Evolutionary conservation across 106 monocot species (phyloP), one percentile per base, ranked within the genome.

Genomic region (Acorus calamus): DNA sequence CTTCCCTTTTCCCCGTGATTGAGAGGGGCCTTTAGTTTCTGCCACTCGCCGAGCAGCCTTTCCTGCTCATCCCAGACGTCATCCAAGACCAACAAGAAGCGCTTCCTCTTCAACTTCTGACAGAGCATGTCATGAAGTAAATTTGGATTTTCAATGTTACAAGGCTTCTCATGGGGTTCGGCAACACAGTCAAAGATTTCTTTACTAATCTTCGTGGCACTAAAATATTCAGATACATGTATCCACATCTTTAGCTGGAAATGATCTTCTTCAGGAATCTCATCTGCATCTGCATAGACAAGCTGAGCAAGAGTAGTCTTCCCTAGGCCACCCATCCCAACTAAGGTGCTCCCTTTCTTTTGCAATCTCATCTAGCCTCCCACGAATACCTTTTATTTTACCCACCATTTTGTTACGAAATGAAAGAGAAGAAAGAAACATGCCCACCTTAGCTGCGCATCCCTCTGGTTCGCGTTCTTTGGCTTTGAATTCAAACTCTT

Each of bases 281-380:
- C n/a, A n/a, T n/a, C 65, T 45, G 11, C 2, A 44, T 80, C 44
- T 13, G 71, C 69, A 8, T 49, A 81, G 3, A 81, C 49, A 6
- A 42, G 46, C 8, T 81, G 81, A 14, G 76, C 81, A 59, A 81
- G 62, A n/a, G 81, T 65, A 8, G 81, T 76, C 60, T 81, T 81
- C 7, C 76, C 81, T 45, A 42, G 11, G 4, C 81, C 81, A 7
- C 81, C 81, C 0, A 60, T 49, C 0, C 76, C 81, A 52, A 55
- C 54, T 42, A 28, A 28, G 28, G 0, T 1, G 1, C 28, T 28
- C 1, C 28, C 28, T 28, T 0, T 28, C 28, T 28, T 28, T 28
- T 28, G 28, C 28, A 28, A 28, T 28, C 28, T 28, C 28, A 28
- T 28, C 28, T 28, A 28, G 28, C 28, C 28, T 28, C 28, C 28